phyloP scores from a whole-genome alignment of 2,329 filamentous ascomycete species.

The Tolypocladium paradoxum region DNA sequence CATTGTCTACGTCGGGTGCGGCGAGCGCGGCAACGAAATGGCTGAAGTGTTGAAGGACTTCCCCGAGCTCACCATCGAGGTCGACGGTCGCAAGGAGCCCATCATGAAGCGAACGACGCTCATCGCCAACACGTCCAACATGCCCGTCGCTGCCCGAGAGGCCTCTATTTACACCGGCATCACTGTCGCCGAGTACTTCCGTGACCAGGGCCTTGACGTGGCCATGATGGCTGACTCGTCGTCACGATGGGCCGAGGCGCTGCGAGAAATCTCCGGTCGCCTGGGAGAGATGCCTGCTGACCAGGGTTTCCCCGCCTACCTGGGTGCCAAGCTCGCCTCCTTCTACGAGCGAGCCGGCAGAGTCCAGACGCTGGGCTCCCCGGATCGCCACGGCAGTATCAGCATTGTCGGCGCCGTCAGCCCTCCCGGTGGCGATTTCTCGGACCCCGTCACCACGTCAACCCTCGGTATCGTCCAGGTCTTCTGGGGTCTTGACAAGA shows the following conservation, averaged over 20 bases:
- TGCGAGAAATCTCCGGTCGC: constrained; percentile 97
- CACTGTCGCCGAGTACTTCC: constrained; percentile 91
- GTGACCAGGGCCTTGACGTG: constrained; percentile 92
- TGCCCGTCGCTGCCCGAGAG: constrained; percentile 96
- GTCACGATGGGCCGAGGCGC: constrained; percentile 95
- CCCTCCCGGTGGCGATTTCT: constrained; percentile 97
- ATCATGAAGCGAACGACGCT: constrained; percentile 99
- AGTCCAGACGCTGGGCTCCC: constrained; percentile 75
- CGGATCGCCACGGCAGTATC: constrained; percentile 81
- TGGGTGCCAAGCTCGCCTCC: constrained; percentile 91
- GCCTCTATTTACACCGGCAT: constrained; percentile 98
- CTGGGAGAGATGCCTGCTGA: constrained; percentile 99
- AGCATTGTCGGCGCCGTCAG: constrained; percentile 97
- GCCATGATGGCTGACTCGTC: constrained; percentile 99
- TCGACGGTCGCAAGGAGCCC: constrained; percentile 89
- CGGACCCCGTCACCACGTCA: constrained; percentile 87
- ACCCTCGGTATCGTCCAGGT: constrained; percentile 97
- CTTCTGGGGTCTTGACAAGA: constrained; percentile 99
- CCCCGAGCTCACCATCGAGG: constrained; percentile 90
- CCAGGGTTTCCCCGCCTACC: constrained; percentile 97
- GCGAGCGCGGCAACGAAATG: constrained; percentile 98
- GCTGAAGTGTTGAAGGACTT: constrained; percentile 99
- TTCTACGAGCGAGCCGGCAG: constrained; percentile 98
- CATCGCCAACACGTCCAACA: constrained; percentile 99
- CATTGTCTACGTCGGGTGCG: constrained; percentile 88